Percentiles rank a stretch among this genome's conserved stretches.
These are phyloP conservation scores for Pseudomassariella vexata DNA, from an alignment of 2,329 filamentous ascomycete species.

Conservation along the genomic window DNA sequence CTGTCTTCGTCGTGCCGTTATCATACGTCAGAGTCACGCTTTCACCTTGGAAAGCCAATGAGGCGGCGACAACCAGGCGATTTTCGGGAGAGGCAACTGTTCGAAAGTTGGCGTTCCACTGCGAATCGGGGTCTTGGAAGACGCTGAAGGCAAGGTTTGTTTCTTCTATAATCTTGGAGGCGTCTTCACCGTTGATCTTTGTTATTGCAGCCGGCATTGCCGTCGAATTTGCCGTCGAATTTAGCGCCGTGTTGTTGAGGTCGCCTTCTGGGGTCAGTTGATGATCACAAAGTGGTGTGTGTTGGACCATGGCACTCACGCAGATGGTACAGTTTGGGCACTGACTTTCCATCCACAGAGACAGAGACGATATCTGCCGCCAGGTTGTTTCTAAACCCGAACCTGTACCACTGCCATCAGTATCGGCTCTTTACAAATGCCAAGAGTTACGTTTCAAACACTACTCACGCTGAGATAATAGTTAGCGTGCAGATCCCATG, in stretches of 20 bases:
- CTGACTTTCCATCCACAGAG: constrained; percentile 50
- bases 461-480: no score
- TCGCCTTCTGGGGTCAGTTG: neutral
- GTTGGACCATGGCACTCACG: no score
- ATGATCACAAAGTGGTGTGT: no score
- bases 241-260: constrained; percentile 13
- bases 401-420: no score
- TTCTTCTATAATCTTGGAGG: constrained; percentile 40
- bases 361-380: constrained; percentile 47
- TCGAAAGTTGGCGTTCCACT: constrained; percentile 35
- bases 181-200: constrained; percentile 52
- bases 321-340: constrained; percentile 53
- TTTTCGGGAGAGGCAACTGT: constrained; percentile 18
- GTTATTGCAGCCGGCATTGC: constrained; percentile 39
- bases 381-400: constrained; percentile 34
- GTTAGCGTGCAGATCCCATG: no score
- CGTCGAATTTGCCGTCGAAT: constrained; percentile 12
- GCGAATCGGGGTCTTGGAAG: constrained; percentile 51
- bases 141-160: constrained; percentile 37
- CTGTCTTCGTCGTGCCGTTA: constrained; percentile 21
- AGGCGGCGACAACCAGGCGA: constrained; percentile 15
- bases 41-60: constrained; percentile 20
- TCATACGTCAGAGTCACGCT: constrained; percentile 26
- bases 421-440: no score
- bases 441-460: no score